A percentile compares a stretch with the other conserved stretches of the same genome.
Evolutionary conservation across 495 filamentous ascomycete species (phyloP).

Genomic region (Hypoxylon cercidicola): DNA sequence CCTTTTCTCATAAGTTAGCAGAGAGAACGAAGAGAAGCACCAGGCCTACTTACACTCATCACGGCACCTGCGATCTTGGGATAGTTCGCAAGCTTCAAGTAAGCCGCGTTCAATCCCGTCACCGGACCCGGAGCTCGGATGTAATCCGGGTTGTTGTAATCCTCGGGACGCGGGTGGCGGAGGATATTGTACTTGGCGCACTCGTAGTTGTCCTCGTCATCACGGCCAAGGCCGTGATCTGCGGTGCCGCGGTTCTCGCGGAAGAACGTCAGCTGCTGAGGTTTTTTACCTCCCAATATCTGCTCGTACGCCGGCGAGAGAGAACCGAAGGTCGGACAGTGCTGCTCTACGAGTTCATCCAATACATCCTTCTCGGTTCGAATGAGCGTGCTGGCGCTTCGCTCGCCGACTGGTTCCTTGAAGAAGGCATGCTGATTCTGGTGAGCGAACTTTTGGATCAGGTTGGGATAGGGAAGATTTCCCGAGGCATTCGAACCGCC

Average conservation of each 20-base stretch:
- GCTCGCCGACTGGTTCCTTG: slow-evolving; percentile 11
- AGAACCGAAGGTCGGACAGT: slow-evolving; percentile 4
- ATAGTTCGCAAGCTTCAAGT: slow-evolving; percentile 27
- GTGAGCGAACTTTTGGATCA: not conserved
- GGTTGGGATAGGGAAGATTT: slow-evolving; percentile 19
- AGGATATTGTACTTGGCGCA: slow-evolving; percentile 25
- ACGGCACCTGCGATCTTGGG: slow-evolving; percentile 17
- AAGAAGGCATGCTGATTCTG: slow-evolving; percentile 4
- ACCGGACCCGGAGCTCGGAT: not conserved
- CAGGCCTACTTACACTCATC: slow-evolving; percentile 33
- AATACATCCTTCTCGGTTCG: not conserved
- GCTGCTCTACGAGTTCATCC: not conserved
- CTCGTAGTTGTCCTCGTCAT: slow-evolving; percentile 14
- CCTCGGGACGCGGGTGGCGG: slow-evolving; percentile 4
- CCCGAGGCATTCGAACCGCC: slow-evolving; percentile 1
- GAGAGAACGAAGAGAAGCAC: not conserved
- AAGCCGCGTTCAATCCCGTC: not conserved
- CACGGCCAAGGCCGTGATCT: slow-evolving; percentile 27
- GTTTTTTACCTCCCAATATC: no score
- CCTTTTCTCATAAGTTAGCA: slow-evolving; percentile 20
- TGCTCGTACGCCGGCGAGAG: not conserved
- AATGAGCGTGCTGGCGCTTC: not conserved
- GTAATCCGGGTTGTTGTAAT: slow-evolving; percentile 26
- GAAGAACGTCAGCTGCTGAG: slow-evolving; percentile 1
- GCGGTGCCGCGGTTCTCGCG: slow-evolving; percentile 15